Evolutionary conservation across 768 basidiomycete species (phyloP).

Genomic region (Trametes elegans): DNA sequence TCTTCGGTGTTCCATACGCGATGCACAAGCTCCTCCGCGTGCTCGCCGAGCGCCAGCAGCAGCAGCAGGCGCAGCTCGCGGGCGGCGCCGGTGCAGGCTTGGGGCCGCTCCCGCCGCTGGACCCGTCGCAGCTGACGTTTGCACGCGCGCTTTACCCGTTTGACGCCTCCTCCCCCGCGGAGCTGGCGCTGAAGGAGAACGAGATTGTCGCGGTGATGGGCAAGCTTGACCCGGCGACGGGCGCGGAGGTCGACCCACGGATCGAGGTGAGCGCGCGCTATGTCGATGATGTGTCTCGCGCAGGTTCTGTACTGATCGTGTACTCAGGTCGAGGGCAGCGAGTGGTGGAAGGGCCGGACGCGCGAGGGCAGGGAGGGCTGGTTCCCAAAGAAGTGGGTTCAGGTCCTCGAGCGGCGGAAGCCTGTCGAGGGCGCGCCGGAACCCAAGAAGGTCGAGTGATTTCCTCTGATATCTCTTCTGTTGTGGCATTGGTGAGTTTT

Average conservation of each 20-base stretch:
- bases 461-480: neutral
- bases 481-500: neutral
- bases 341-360: conserved; percentile 96
- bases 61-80: conserved; percentile 36
- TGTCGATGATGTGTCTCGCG: neutral
- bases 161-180: conserved; percentile 66
- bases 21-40: conserved; percentile 88
- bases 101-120: conserved; percentile 60
- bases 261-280: conserved; percentile 39
- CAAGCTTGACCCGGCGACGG: conserved; percentile 69
- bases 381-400: conserved; percentile 92
- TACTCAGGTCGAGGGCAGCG: conserved; percentile 45
- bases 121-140: conserved; percentile 81
- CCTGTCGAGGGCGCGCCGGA: conserved; percentile 28
- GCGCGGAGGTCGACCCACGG: conserved; percentile 65
- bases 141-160: conserved; percentile 82
- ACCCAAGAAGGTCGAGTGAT: conserved; percentile 41
- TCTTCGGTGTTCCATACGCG: conserved; percentile 89
- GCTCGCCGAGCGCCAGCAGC: conserved; percentile 58
- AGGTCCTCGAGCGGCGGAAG: conserved; percentile 56
- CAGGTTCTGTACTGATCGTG: neutral
- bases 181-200: conserved; percentile 79
- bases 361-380: conserved; percentile 90
- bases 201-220: conserved; percentile 93
- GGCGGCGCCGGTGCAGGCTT: conserved; percentile 36